Evolutionary conservation across 2,329 filamentous ascomycete species (phyloP), one percentile per base, ranked within the genome.

Genomic region (Teratosphaeria viscida): DNA sequence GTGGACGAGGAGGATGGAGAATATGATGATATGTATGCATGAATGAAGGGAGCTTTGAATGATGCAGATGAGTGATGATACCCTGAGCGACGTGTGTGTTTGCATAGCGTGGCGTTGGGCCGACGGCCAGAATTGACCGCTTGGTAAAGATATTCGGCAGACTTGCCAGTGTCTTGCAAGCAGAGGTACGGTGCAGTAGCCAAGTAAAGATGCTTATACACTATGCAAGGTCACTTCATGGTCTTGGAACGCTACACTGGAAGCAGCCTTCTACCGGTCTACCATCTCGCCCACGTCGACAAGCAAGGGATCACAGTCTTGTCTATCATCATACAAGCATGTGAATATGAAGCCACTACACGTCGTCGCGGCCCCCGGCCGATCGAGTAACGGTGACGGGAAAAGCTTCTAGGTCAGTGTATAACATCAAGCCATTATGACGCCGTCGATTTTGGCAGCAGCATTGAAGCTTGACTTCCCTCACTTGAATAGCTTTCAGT

Each of bases 1-100:
- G 72, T 76, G 65, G 73, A 81, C 66, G 75, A 83, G 62, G 76
- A 79, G 61, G 77, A 80, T 62, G 77, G 76, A 64, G 78, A 81
- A 60, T 79, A 74, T 65, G 77, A 81, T 68, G 78, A 79, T 47
- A 78, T 79, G 76, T 79, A 77, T 63, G 76, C 76, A 59, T 79
- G 61, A 60, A 49, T 16, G 43, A 2, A 23, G 10, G 37, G 37
- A 43, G 12, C 7, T 43, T 43, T n/a, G 11, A n/a, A 54, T n/a
- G 52, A 54, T 32, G 14, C 29, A 29, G 52, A 54, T 54, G 26
- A 49, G 8, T 32, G 23, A 23, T 49, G 43, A 49, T 49, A 49
- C 43, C 43, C 43, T 10, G 2, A 5, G 19, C 1, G n/a, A 6
- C 8, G 8, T 16, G 43, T n/a, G 16, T 19, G 8, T 43, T 49